Evolutionary conservation across 2,329 filamentous ascomycete species (phyloP), one percentile per base, ranked within the genome.

Genomic region (Fusarium pseudocircinatum): DNA sequence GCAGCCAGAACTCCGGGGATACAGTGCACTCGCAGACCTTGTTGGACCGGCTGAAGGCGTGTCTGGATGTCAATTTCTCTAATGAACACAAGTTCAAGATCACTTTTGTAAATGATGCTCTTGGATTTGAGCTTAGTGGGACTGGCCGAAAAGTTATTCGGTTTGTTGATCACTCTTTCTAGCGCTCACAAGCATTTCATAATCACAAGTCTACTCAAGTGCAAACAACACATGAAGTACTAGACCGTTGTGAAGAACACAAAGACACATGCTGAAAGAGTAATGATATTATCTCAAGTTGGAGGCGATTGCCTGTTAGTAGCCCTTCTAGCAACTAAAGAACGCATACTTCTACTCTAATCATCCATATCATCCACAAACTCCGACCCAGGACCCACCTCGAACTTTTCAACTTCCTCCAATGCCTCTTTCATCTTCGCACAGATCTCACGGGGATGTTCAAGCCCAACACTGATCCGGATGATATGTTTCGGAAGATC

Each of bases 81-180:
- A 79, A 81, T 14, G 34, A 84, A 57, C 59, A 81, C 75, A 47
- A 83, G 70, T 54, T 80, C 22, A 49, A 63, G 67, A 37, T 85
- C 70, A 50, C 82, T 65, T 57, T 78, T 74, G 32, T 85, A 67
- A 13, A 82, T 28, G 68, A 84, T 79, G 22, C 83, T 76, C n/a
- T 71, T 78, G 70, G 63, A 0, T 79, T 81, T 57, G 70, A 79
- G 34, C 46, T 68, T 22, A 79, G 77, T 12, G 62, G 56, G 20
- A 78, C 79, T 0, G 77, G 78, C 0, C 59, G 67, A 4, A 81
- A 81, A 46, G 73, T 81, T 0, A 70, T 79, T 14, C 79, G 75
- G 20, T 81, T 79, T 57, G 43, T 81, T 15, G 79, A 82, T 78
- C 57, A 47, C 0, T 77, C 44, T 26, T 8, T 20, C 13, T 60